These are phyloP conservation scores for Cymbomonas tetramitiformis DNA, from an alignment of 139 green algal genomes.

Conservation along the genomic window DNA sequence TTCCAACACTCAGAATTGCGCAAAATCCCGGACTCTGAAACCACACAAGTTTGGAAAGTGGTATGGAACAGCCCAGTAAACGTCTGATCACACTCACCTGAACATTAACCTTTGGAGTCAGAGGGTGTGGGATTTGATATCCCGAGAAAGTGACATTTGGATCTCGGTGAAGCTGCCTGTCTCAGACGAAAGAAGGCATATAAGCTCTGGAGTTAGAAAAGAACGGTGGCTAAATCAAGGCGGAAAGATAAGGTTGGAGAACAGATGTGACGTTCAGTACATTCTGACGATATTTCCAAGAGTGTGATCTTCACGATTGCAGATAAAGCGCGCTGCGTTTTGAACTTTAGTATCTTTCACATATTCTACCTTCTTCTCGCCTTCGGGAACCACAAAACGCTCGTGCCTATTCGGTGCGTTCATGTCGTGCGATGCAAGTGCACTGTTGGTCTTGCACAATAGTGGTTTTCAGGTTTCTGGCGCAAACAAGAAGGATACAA, in stretches of 20 bases:
- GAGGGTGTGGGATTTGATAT: conserved; percentile 83
- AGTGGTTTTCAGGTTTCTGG: too few relatives aligned
- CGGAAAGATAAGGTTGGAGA: not conserved
- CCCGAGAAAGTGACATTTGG: conserved; percentile 68
- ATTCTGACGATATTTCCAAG: conserved; percentile 80
- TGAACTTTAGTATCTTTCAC: conserved; percentile 66
- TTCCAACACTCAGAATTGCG: not conserved
- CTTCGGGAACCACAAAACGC: conserved; percentile 76
- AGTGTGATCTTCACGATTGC: conserved; percentile 87
- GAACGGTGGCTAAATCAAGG: not conserved
- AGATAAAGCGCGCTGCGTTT: conserved; percentile 66
- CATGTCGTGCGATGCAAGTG: conserved; percentile 27
- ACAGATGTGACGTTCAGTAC: conserved; percentile 2
- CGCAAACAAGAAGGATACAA: too few relatives aligned
- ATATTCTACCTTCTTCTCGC: conserved; percentile 56
- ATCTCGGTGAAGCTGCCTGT: conserved; percentile 34
- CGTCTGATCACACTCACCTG: conserved; percentile 20
- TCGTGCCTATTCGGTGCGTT: conserved; percentile 75
- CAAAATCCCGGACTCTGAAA: not conserved
- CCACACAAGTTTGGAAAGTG: not conserved
- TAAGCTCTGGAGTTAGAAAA: not conserved
- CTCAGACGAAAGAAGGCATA: not conserved
- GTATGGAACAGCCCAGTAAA: not conserved
- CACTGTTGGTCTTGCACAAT: too few relatives aligned
- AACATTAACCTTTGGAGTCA: conserved; percentile 71